A percentile compares a stretch with the other conserved stretches of the same genome.
Evolutionary conservation across 2,329 filamentous ascomycete genomes (phyloP).

Genomic region (Alternaria brassicae): DNA sequence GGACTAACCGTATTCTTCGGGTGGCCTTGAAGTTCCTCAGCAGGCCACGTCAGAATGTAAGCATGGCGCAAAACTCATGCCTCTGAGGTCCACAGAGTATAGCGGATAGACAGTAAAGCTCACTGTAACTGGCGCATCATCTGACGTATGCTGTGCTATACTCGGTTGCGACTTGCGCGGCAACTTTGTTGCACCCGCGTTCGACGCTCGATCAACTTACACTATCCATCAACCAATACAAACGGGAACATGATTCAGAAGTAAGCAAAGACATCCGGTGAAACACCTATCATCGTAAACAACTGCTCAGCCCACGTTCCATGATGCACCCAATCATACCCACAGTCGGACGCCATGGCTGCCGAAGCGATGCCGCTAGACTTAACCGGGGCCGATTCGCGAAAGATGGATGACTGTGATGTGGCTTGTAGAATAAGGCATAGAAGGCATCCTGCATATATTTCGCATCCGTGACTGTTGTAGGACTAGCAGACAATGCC

Average conservation of each 20-base stretch:
- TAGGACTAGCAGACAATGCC: neutral
- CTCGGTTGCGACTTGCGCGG: neutral
- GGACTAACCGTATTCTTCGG: neutral
- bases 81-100: neutral
- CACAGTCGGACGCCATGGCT: slow-evolving; percentile 4
- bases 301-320: neutral
- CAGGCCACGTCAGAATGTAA: neutral
- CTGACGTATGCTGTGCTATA: neutral
- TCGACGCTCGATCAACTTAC: neutral
- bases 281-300: neutral
- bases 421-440: neutral
- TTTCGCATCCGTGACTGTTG: slow-evolving; percentile 1
- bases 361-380: slow-evolving; percentile 5
- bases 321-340: neutral
- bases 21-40: neutral
- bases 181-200: neutral
- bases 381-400: neutral
- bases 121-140: neutral
- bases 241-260: neutral
- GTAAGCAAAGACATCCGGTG: neutral
- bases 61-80: neutral
- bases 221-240: neutral
- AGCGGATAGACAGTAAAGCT: neutral
- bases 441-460: neutral
- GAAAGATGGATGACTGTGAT: neutral